phyloP scores from a whole-genome alignment of 345 rosid species.

The Salix brachista region DNA sequence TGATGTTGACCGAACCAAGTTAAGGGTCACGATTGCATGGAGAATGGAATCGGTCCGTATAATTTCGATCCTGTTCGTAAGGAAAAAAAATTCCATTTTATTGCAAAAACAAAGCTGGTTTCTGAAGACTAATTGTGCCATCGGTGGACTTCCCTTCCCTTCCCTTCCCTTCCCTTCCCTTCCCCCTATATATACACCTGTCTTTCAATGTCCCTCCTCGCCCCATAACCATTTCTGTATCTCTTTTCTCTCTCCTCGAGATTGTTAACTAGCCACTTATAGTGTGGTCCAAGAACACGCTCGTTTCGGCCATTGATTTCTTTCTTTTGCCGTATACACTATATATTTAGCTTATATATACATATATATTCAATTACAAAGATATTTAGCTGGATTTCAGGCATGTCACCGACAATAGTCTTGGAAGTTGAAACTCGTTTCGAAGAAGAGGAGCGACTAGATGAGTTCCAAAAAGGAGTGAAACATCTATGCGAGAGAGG shows the following conservation, averaged over 20 bases:
- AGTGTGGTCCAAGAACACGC: background rate
- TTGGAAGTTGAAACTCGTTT: background rate
- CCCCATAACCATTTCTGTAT: background rate
- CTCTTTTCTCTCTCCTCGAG: background rate
- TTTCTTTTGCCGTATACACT: background rate
- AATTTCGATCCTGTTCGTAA: background rate
- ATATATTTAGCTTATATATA: no score
- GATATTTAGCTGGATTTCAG: background rate
- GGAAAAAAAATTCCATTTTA: background rate
- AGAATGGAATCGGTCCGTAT: background rate
- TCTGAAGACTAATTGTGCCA: background rate
- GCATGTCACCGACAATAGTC: constrained; percentile 17
- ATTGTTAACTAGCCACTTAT: background rate
- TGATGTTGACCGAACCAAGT: background rate
- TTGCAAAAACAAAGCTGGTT: constrained; percentile 13
- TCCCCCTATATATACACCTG: background rate
- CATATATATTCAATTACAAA: background rate
- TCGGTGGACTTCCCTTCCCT: background rate
- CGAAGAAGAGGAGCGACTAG: constrained; percentile 5
- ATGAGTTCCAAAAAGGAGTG: constrained; percentile 36
- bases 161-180: background rate
- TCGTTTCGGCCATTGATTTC: background rate
- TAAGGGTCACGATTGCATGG: background rate
- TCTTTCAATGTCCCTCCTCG: background rate
- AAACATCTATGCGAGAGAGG: constrained; percentile 26